Evolutionary conservation across 2,329 filamentous ascomycete species (phyloP), one percentile per base, ranked within the genome.

Genomic region (Pseudopithomyces chartarum): DNA sequence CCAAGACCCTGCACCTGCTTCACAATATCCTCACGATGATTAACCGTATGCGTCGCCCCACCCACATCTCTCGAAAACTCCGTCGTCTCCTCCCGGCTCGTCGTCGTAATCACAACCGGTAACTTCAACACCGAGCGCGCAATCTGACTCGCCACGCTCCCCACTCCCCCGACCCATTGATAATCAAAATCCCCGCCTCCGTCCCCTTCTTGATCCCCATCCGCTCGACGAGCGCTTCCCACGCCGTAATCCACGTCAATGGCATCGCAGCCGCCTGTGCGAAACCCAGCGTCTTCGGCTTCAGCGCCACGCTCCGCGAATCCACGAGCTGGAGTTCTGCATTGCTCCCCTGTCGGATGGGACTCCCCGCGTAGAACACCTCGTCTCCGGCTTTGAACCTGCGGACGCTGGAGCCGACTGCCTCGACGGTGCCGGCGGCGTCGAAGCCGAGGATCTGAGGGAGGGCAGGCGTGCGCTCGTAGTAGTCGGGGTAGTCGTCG

Each of bases 161-260:
- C 80, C 26, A 81, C 77, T 38, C 77, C 29, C 80, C 80, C 2
- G 75, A 73, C 1, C 79, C 80, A 55, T 82, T 82, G 61, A 81
- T 74, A 56, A 81, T 81, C 20, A 82, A 32, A 2, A 57, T 50
- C 2, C 44, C 57, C n/a, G 39, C 69, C n/a, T 74, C 59, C 54
- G 79, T 76, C 2, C 67, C 70, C 46, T 73, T 64, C 17, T 63
- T 50, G 23, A 78, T 73, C 45, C 82, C 76, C 52, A 80, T 65
- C 19, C 77, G 68, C 57, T 81, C 78, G 2, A 78, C 71, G 20
- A 82, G 69, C 3, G 78, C 45, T n/a, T 59, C 57, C 44, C 45
- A 59, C 7, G 57, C 54, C 15, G 57, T 59, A 23, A 56, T 54
- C 53, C 50, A 59, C 11, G 57, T 52, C 46, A 59, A 17, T 15